Base-by-base conservation (phyloP, 306 rosid genomes). In the Medicago lupulina region DNA sequence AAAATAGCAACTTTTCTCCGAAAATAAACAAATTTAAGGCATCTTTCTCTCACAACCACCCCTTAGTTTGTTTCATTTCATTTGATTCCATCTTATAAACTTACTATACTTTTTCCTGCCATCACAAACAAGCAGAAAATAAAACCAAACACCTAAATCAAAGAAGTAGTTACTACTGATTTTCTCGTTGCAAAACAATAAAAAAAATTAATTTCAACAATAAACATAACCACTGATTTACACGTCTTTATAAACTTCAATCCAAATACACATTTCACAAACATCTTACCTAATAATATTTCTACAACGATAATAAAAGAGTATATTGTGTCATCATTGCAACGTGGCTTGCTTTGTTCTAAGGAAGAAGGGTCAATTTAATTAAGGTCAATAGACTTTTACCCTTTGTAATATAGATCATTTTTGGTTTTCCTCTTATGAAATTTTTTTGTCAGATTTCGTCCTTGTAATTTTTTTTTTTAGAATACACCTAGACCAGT, bases 311-410 rank as follows among this genome's bases (percentile, higher is more conserved):
- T 41, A 69, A 18, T 58, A n/a, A 70, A 38, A 76, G 78, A 55
- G 71, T 75, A 34, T 51, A 67, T 13, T 71, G 76, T 44, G 88
- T 83, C 87, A 88, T 85, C 57, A 6, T 72, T 28, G 23, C 92
- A 60, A 77, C 79, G 71, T 95, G 89, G 85, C 90, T 94, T 17
- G 44, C 79, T 43, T 73, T 85, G 15, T 83, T 86, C 54, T 79
- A 89, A 80, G 87, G 81, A 51, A 67, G 74, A 57, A 82, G 10
- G 92, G 85, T 39, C 9, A 25, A 0, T 44, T 89, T 2, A n/a
- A n/a, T n/a, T n/a, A n/a, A n/a, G n/a, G n/a, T n/a, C n/a, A n/a
- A n/a, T n/a, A n/a, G n/a, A n/a, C n/a, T n/a, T n/a, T n/a, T n/a
- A n/a, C n/a, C n/a, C n/a, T n/a, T n/a, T n/a, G n/a, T n/a, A n/a